phyloP scores from a whole-genome alignment of 2,329 filamentous ascomycete species.

The Magnaporthiopsis rhizophila region DNA sequence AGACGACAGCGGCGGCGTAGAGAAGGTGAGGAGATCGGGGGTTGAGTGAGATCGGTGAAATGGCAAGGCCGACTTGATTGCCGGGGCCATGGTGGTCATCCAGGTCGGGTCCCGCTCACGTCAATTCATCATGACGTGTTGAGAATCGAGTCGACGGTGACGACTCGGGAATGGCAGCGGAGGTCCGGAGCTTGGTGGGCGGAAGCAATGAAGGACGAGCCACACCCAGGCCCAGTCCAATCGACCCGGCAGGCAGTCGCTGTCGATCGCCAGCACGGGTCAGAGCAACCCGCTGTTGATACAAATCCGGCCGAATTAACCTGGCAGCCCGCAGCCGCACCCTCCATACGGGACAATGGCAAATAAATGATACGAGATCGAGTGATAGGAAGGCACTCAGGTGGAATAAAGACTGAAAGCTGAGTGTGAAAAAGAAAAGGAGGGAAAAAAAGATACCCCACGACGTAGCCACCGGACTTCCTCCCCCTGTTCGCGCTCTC shows the following conservation, averaged over 20 bases:
- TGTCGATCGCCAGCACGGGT: background rate
- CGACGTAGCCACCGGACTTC: background rate
- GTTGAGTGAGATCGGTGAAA: constrained; percentile 27
- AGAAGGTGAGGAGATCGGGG: constrained; percentile 19
- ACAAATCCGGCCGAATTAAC: background rate
- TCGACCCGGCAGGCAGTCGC: constrained; percentile 1
- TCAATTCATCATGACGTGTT: constrained; percentile 23
- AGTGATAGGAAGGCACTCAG: background rate
- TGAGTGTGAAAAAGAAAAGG: background rate
- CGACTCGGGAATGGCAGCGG: background rate
- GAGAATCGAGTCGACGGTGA: background rate
- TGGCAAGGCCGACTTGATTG: constrained; percentile 29
- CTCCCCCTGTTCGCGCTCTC: background rate
- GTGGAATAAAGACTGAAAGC: background rate
- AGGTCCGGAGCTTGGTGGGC: background rate
- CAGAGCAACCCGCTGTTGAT: background rate
- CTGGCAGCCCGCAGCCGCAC: background rate
- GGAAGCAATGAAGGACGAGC: background rate
- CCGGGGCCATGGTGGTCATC: constrained; percentile 26
- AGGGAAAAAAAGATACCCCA: background rate
- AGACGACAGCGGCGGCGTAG: constrained; percentile 7
- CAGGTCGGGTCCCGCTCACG: constrained; percentile 33
- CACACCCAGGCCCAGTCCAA: background rate
- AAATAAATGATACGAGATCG: background rate
- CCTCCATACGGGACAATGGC: background rate